Conservation (phyloP, 306 rosid genomes). For the Glycine tomentella region DNA sequence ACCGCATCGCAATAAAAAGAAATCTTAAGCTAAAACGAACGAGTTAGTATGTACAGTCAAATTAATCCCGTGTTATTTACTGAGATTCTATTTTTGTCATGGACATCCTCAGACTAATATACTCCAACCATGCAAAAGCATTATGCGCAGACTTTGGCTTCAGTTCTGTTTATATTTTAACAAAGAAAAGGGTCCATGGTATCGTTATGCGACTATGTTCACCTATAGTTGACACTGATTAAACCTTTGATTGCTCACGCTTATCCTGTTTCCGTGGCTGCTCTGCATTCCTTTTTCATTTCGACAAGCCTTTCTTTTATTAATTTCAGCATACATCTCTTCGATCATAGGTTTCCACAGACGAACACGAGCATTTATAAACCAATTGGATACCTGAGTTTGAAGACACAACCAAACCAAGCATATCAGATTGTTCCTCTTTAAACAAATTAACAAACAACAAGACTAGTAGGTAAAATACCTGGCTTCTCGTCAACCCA, state of each 20-base stretch:
- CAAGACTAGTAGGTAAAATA: constrained; percentile 21
- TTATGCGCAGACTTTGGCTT: neutral
- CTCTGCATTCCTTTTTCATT: constrained; percentile 45
- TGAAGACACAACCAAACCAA: constrained; percentile 2
- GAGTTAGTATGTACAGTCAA: neutral
- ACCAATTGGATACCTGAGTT: constrained; percentile 84
- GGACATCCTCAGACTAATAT: constrained; percentile 10
- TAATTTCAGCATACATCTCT: constrained; percentile 86
- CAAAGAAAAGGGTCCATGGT: neutral
- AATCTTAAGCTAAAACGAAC: neutral
- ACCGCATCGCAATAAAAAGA: neutral
- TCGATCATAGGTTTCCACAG: constrained; percentile 95
- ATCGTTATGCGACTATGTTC: neutral
- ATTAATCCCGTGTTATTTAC: constrained; percentile 23
- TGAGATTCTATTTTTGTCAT: constrained; percentile 36
- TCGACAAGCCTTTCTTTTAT: constrained; percentile 57
- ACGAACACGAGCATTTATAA: constrained; percentile 86
- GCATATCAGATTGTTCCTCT: constrained; percentile 6
- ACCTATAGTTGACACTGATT: constrained; percentile 39
- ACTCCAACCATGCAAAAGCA: constrained; percentile 21
- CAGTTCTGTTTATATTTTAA: constrained; percentile 15
- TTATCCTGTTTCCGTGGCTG: constrained; percentile 46
- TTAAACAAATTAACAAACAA: neutral
- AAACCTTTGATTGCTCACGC: constrained; percentile 51
- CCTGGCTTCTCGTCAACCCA: constrained; percentile 91